phyloP scores from a whole-genome alignment of 148 eudicot species.

The Camellia lanceoleosa region DNA sequence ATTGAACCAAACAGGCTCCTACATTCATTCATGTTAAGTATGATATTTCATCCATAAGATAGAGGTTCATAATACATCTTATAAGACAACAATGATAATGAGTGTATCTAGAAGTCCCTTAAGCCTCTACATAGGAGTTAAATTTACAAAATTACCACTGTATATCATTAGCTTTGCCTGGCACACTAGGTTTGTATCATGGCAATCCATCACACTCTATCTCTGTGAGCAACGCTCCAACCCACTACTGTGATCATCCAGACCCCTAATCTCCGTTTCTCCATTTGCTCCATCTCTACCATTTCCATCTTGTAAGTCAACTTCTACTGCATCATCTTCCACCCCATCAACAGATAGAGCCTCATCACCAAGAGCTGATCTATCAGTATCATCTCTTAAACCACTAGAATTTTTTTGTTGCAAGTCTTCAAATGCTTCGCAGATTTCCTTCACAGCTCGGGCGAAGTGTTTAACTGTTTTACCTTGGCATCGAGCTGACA shows the following conservation, averaged over 20 bases:
- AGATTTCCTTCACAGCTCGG: slow-evolving; percentile 83
- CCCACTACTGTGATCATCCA: slow-evolving; percentile 29
- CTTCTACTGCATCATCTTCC: slow-evolving; percentile 35
- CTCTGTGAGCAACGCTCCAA: slow-evolving; percentile 35
- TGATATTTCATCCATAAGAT: no score
- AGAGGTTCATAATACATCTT: no score
- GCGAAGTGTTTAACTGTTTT: slow-evolving; percentile 72
- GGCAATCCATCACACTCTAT: slow-evolving; percentile 22
- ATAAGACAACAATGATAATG: no score
- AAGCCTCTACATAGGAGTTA: no score
- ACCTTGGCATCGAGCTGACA: slow-evolving; percentile 63
- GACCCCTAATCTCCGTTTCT: slow-evolving; percentile 24
- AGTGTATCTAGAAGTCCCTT: no score
- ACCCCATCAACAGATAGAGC: slow-evolving; percentile 30
- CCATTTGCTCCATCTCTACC: slow-evolving; percentile 26
- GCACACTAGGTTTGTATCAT: slow-evolving; percentile 24
- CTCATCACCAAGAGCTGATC: slow-evolving; percentile 27
- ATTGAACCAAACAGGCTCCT: no score
- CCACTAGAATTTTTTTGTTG: slow-evolving; percentile 32
- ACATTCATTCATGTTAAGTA: no score
- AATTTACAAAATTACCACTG: no score
- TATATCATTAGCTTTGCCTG: slow-evolving; percentile 7
- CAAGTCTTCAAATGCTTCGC: slow-evolving; percentile 67
- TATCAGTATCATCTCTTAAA: slow-evolving; percentile 32
- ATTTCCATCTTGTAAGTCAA: slow-evolving; percentile 23